Evolutionary conservation across 768 basidiomycete species (phyloP).

Genomic region (Podaxis sp.): DNA sequence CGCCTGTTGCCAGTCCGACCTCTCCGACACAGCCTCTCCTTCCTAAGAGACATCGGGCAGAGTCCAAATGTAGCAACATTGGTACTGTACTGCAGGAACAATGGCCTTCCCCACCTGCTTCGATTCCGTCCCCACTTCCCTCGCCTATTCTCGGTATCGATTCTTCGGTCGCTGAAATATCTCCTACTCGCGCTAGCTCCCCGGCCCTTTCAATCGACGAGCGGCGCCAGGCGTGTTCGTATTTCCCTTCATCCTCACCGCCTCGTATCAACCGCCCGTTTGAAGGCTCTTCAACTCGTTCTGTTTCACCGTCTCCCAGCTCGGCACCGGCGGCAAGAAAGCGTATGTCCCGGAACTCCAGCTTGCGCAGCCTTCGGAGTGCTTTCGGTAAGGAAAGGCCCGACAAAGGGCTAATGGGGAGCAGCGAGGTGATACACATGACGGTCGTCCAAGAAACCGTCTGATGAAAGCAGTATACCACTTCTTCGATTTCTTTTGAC

Average conservation of each 20-base stretch:
- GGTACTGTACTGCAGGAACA: slow-evolving; percentile 37
- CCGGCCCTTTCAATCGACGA: slow-evolving; percentile 23
- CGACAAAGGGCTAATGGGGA: slow-evolving; percentile 18
- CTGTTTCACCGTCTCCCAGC: slow-evolving; percentile 16
- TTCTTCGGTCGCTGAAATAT: not conserved
- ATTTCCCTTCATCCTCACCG: slow-evolving; percentile 21
- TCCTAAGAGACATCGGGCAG: not conserved
- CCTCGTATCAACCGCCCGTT: slow-evolving; percentile 30
- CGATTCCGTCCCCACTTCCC: slow-evolving; percentile 23
- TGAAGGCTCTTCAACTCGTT: slow-evolving; percentile 28
- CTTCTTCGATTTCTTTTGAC: not conserved
- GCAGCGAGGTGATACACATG: slow-evolving; percentile 41
- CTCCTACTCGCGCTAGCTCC: slow-evolving; percentile 20
- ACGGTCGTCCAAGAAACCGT: slow-evolving; percentile 42
- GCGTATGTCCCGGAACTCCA: slow-evolving; percentile 22
- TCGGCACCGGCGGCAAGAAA: slow-evolving; percentile 19
- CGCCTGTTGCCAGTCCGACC: not conserved
- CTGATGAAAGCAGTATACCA: slow-evolving; percentile 14
- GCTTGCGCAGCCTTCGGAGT: slow-evolving; percentile 28
- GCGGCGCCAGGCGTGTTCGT: slow-evolving; percentile 19
- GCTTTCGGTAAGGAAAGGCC: slow-evolving; percentile 28
- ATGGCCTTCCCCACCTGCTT: slow-evolving; percentile 39
- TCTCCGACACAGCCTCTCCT: slow-evolving; percentile 1
- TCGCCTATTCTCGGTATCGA: not conserved
- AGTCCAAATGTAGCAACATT: slow-evolving; percentile 23